Conservation (phyloP, 2,329 filamentous ascomycete species). For the Hypoxylon sp. region DNA sequence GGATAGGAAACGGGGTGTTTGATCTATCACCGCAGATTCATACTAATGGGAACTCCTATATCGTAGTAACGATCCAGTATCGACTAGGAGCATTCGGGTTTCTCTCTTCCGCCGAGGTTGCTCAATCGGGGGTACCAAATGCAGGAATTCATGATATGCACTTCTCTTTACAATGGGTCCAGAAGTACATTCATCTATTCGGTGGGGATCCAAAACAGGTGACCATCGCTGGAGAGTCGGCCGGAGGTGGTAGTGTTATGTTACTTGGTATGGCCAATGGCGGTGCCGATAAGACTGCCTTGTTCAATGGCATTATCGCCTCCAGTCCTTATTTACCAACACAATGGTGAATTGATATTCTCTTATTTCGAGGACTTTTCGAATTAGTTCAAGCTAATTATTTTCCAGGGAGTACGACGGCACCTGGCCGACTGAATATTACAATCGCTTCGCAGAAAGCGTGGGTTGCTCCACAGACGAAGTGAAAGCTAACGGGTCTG, state of each 20-base stretch:
- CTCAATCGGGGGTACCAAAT: slow-evolving; percentile 58
- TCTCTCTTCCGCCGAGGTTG: slow-evolving; percentile 63
- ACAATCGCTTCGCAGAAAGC: slow-evolving; percentile 54
- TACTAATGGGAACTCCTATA: slow-evolving; percentile 59
- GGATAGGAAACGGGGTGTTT: slow-evolving; percentile 42
- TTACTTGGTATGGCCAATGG: slow-evolving; percentile 65
- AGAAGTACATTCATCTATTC: slow-evolving; percentile 65
- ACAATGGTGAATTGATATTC: slow-evolving; percentile 60
- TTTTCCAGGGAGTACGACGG: slow-evolving; percentile 52
- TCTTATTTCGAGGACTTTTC: too few relatives aligned
- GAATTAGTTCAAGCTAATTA: not conserved
- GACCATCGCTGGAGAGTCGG: slow-evolving; percentile 68
- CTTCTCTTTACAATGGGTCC: slow-evolving; percentile 68
- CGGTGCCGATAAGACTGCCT: slow-evolving; percentile 57
- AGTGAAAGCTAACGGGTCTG: slow-evolving; percentile 36
- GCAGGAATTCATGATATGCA: slow-evolving; percentile 66
- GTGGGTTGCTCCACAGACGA: slow-evolving; percentile 54
- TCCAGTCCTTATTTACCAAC: slow-evolving; percentile 67
- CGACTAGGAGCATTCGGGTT: slow-evolving; percentile 64
- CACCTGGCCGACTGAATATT: slow-evolving; percentile 52
- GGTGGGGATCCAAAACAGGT: slow-evolving; percentile 68
- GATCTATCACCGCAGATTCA: slow-evolving; percentile 52
- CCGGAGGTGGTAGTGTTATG: slow-evolving; percentile 66
- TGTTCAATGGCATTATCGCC: slow-evolving; percentile 63
- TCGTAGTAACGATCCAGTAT: slow-evolving; percentile 62